These are phyloP conservation scores for Dactylellina cionopaga DNA, from an alignment of 2,329 filamentous ascomycete species.

Conservation along the genomic window DNA sequence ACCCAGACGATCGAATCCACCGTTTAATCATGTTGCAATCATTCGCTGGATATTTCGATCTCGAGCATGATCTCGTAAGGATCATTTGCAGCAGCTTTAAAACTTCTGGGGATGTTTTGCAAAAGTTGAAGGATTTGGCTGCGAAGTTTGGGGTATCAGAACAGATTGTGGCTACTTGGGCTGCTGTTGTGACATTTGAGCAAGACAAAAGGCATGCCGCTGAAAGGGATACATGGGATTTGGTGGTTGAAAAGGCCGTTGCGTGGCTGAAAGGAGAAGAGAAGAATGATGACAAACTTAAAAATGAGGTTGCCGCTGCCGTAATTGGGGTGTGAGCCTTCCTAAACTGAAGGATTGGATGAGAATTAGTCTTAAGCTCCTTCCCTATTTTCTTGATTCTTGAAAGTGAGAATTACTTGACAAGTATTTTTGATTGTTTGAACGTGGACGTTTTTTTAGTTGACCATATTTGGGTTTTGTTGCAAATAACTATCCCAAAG, in stretches of 20 bases:
- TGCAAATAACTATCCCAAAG: too few species aligned
- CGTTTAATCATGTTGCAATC: constrained; percentile 47
- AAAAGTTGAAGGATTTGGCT: constrained; percentile 38
- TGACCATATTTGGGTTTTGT: too few species aligned
- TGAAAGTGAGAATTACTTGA: too few species aligned
- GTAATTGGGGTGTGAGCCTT: too few species aligned
- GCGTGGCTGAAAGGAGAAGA: constrained; percentile 41
- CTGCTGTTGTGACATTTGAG: constrained; percentile 32
- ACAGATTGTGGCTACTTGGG: constrained; percentile 39
- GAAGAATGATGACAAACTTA: constrained; percentile 23
- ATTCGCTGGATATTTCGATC: constrained; percentile 31
- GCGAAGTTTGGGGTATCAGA: constrained; percentile 27
- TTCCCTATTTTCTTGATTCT: too few species aligned
- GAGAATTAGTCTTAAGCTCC: too few species aligned
- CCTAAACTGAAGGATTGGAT: too few species aligned
- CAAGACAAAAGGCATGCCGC: constrained; percentile 31
- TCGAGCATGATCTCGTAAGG: not conserved
- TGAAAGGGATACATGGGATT: constrained; percentile 50
- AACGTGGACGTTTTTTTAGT: too few species aligned
- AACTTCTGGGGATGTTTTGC: constrained; percentile 15
- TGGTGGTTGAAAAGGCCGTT: constrained; percentile 49
- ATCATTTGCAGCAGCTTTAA: constrained; percentile 37
- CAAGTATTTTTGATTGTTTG: too few species aligned
- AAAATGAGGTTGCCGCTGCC: constrained; percentile 17
- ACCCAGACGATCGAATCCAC: constrained; percentile 39